Evolutionary conservation across 2,329 filamentous ascomycete species (phyloP), one percentile per base, ranked within the genome.

Genomic region (Penicillium sumatraense): DNA sequence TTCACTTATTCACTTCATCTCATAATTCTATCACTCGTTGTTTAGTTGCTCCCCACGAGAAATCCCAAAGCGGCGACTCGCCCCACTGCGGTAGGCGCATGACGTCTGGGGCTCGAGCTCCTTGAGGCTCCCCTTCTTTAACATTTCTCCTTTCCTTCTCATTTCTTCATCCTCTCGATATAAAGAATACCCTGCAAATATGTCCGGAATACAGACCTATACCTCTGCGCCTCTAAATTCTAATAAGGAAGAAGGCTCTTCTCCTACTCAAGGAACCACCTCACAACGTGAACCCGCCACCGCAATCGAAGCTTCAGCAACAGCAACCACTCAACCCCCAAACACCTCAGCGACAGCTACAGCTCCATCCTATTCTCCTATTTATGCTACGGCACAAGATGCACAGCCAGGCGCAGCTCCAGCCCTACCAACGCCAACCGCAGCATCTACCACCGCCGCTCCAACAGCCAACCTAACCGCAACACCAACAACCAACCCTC

Each of bases 331-430:
- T 0, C 47, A 58, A 51, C 54, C 62, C 23, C 45, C 42, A 41
- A 54, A 49, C 18, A 57, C 59, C 8, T 48, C 64, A 33, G 58
- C 64, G n/a, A 65, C 63, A 9, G 58, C 65, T 29, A 65, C 64
- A 18, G 69, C 61, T 52, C 68, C 71, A 41, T 51, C 80, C 65
- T 59, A 76, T 73, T 57, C 66, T 3, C 64, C 68, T 1, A 60
- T 69, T 33, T 65, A 66, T 40, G 60, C 66, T n/a, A 62, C 67
- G 27, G 58, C 60, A 2, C 52, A 58, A 42, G 53, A 44, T 45
- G 72, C 77, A 1, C 72, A 77, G 49, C 73, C 80, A 31, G 78
- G 78, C 60, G 74, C 77, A 52, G 73, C 69, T 24, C 70, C 75
- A 21, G 58, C 58, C 3, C 64, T 75, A 6, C 57, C 61, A 36